Percentiles rank a stretch among this genome's conserved stretches.
Conservation (phyloP, 352 stramenopile genomes). For the Chrysophaeum taylorii region DNA sequence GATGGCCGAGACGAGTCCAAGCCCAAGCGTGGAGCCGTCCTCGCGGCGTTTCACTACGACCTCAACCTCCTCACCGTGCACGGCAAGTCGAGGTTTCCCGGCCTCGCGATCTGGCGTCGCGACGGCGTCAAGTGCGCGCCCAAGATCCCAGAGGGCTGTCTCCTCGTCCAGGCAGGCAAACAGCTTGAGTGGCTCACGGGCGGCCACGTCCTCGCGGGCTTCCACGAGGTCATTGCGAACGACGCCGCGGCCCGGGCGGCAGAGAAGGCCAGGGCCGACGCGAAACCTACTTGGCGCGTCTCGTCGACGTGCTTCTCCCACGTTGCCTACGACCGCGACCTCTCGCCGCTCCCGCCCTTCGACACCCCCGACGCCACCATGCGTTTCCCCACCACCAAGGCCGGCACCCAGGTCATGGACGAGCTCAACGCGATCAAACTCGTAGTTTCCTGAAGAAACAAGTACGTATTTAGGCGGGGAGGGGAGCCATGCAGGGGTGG, state of each 20-base stretch:
- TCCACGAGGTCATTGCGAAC: constrained; percentile 72
- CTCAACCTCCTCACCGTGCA: constrained; percentile 85
- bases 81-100: constrained; percentile 75
- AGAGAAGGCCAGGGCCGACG: constrained; percentile 47
- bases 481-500: too few species aligned
- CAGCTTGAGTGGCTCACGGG: constrained; percentile 81
- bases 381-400: constrained; percentile 65
- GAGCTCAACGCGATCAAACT: constrained; percentile 67
- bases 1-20: neutral
- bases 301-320: constrained; percentile 79
- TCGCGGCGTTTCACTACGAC: constrained; percentile 82
- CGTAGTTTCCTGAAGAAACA: neutral
- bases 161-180: constrained; percentile 73
- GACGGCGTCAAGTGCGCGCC: constrained; percentile 34
- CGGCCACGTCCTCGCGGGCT: constrained; percentile 74
- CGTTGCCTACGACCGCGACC: constrained; percentile 67
- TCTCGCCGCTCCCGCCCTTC: constrained; percentile 63
- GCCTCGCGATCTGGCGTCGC: constrained; percentile 74
- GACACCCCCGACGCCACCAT: constrained; percentile 45
- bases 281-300: constrained; percentile 72
- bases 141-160: constrained; percentile 66
- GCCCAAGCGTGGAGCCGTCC: constrained; percentile 61
- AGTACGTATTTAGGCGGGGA: too few species aligned
- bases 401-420: constrained; percentile 66
- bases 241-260: constrained; percentile 62